A percentile compares a stretch with the other conserved stretches of the same genome.
These are phyloP conservation scores for Capsicum chinense DNA, from an alignment of 257 asterid species.

Conservation along the genomic window DNA sequence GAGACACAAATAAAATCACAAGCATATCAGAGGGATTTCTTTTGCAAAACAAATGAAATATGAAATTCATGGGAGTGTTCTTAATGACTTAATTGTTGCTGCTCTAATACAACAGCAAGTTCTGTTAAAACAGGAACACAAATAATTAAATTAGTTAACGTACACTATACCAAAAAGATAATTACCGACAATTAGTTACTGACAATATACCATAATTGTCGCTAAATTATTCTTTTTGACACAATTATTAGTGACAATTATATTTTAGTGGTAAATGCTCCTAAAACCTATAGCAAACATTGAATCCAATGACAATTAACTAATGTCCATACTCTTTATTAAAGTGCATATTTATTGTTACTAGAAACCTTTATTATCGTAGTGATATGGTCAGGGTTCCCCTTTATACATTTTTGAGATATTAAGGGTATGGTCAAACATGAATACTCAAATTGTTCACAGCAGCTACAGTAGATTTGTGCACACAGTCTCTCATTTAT, in stretches of 20 bases:
- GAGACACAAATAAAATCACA: background rate
- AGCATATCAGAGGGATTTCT: background rate
- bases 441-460: background rate
- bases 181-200: no score
- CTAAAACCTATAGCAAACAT: no score
- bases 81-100: background rate
- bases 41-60: background rate
- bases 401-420: background rate
- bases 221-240: no score
- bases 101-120: background rate
- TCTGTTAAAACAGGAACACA: background rate
- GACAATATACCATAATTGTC: no score
- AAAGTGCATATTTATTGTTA: no score
- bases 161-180: background rate
- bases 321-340: no score
- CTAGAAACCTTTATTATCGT: no score
- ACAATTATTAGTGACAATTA: no score
- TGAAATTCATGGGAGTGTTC: background rate
- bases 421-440: background rate
- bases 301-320: no score
- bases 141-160: background rate
- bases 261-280: no score
- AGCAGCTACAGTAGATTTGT: slow-evolving; percentile 11
- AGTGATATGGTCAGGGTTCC: no score
- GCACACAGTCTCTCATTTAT: slow-evolving; percentile 18